Base-by-base conservation (phyloP, 1,139 yeast species). In the Sugiyamaella pinicola region DNA sequence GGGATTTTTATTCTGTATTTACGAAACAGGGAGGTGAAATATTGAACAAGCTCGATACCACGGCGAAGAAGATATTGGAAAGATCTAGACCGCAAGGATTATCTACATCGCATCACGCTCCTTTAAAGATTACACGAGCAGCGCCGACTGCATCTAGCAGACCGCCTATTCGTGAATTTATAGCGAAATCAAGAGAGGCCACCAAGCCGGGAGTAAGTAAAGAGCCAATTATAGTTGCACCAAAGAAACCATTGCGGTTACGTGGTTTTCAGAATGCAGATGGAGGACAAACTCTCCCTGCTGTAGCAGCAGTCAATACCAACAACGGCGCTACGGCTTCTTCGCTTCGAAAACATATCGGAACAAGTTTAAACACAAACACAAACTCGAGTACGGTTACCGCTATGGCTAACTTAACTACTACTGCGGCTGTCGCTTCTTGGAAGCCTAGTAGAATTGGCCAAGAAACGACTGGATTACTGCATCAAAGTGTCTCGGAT, bases 1-100 rank as follows among this genome's bases (percentile, higher is more conserved):
- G 96, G 96, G 74, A 80, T 18, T 79, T 81, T 56, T 76, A 78
- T 60, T 74, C 75, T 39, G 61, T 73, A 2, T 81, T 78, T 70
- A 80, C 84, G 0, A 64, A 64, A 9, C 59, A 59, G 1, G 73
- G 72, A 5, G 77, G 74, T 1, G 71, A 69, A 10, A 58, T 80
- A 6, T 62, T 78, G 34, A 64, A 64, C 6, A 70, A 68, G 34
- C 64, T 75, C 67, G 87, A 70, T 50, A 56, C 72, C 0, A 80
- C 79, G 35, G 78, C 82, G 0, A 79, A 77, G 49, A 76, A 74
- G 53, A 78, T 89, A 0, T 68, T 87, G 8, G 81, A 81, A 37
- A 74, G 83, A 59, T 74, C 84, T 0, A 79, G 58, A 22, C 67
- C 66, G 19, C 45, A 39, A 15, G 48, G 48, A 21, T 9, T 38